Evolutionary conservation across 768 basidiomycete species (phyloP).

Genomic region (Podaxis sp.): DNA sequence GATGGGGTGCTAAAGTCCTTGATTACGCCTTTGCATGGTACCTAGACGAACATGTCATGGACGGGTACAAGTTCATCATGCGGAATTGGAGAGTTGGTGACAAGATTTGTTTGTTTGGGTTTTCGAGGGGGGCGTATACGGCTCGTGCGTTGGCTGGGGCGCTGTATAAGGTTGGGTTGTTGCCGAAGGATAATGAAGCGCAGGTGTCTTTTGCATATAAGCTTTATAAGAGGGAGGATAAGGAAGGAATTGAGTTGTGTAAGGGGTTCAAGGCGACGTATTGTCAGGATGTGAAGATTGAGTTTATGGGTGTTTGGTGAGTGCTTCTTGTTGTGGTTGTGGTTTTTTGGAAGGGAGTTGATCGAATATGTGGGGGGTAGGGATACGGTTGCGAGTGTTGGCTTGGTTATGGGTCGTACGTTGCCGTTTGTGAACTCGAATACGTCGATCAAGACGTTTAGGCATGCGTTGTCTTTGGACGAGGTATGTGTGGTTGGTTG

Average conservation of each 20-base stretch:
- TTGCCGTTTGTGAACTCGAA: conserved; percentile 70
- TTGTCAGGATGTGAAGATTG: conserved; percentile 61
- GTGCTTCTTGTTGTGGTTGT: conserved; percentile 12
- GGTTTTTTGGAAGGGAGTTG: background rate
- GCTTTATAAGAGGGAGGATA: conserved; percentile 54
- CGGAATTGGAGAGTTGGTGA: conserved; percentile 70
- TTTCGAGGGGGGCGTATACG: conserved; percentile 59
- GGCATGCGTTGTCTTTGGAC: conserved; percentile 76
- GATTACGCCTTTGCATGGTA: conserved; percentile 79
- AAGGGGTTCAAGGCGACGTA: conserved; percentile 73
- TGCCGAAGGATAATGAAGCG: conserved; percentile 62
- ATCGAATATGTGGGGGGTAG: conserved; percentile 24
- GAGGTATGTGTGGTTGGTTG: conserved; percentile 43
- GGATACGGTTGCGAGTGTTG: conserved; percentile 82
- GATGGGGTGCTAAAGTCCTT: conserved; percentile 53
- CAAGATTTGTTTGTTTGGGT: conserved; percentile 75
- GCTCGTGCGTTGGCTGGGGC: conserved; percentile 72
- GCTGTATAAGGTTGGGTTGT: conserved; percentile 70
- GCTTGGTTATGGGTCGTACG: conserved; percentile 50
- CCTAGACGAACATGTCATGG: conserved; percentile 65
- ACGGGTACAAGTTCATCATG: conserved; percentile 78
- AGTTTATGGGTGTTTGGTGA: conserved; percentile 79
- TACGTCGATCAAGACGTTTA: conserved; percentile 59
- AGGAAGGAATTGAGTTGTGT: conserved; percentile 39
- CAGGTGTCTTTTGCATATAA: conserved; percentile 75